Conservation (phyloP, 2,329 filamentous ascomycete genomes). For the Rutstroemia sp. region DNA sequence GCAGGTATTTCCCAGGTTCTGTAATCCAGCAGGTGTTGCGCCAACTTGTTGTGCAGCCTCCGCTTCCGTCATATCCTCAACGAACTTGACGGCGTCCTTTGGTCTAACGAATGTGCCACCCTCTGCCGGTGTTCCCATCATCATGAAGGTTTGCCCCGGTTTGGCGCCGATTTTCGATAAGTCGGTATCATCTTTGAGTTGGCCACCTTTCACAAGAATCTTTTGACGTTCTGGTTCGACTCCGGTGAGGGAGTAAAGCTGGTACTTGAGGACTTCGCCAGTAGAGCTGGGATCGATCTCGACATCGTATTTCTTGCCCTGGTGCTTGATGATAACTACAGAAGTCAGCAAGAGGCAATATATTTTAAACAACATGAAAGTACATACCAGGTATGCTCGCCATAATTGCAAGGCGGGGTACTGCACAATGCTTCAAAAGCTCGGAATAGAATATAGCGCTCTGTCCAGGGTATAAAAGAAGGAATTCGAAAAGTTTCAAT, state of each 20-base stretch:
- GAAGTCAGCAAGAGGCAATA: conserved; percentile 17
- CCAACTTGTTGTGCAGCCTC: conserved; percentile 77
- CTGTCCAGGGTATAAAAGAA: background rate
- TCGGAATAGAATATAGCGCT: background rate
- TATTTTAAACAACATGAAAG: background rate
- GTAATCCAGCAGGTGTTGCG: conserved; percentile 78
- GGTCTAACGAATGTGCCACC: conserved; percentile 59
- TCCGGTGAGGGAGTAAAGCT: conserved; percentile 89
- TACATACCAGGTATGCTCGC: conserved; percentile 29
- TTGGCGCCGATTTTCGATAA: conserved; percentile 81
- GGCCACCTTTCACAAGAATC: conserved; percentile 86
- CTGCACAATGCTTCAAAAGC: background rate
- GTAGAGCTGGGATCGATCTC: conserved; percentile 79
- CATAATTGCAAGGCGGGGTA: conserved; percentile 22
- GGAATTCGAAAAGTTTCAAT: too few relatives aligned
- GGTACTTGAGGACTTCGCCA: conserved; percentile 91
- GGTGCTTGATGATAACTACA: conserved; percentile 85
- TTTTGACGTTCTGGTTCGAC: conserved; percentile 97
- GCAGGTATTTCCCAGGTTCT: conserved; percentile 95
- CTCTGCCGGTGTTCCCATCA: conserved; percentile 83
- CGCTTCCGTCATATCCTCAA: conserved; percentile 96
- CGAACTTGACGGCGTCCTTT: conserved; percentile 75
- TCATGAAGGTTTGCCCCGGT: conserved; percentile 81
- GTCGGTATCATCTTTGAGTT: conserved; percentile 91
- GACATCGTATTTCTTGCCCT: conserved; percentile 90